Evolutionary conservation across 495 filamentous ascomycete genomes (phyloP).

Genomic region (Hypoxylon subgilvum): DNA sequence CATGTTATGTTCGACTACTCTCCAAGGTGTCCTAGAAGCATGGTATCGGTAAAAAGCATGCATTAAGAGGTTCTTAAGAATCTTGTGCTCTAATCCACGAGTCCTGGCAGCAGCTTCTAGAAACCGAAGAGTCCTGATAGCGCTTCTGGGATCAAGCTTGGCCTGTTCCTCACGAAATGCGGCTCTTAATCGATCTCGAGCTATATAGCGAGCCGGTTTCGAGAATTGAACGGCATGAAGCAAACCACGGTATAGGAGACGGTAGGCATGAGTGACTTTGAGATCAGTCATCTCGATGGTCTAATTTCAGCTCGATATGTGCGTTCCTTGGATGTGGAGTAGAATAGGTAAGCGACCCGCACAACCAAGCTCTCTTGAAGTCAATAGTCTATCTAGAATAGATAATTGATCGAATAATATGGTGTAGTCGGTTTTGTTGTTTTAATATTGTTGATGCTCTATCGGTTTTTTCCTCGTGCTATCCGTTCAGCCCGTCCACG

Average conservation of each 20-base stretch:
- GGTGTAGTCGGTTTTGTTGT: too few relatives aligned
- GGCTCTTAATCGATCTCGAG: slow-evolving; percentile 67
- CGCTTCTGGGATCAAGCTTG: slow-evolving; percentile 63
- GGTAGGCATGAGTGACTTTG: slow-evolving; percentile 75
- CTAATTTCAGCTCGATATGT: slow-evolving; percentile 7
- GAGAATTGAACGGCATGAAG: slow-evolving; percentile 83
- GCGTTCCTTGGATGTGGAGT: too few relatives aligned
- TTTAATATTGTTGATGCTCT: too few relatives aligned
- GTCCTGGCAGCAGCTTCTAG: slow-evolving; percentile 69
- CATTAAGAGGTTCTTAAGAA: slow-evolving; percentile 75
- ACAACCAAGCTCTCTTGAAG: not conserved
- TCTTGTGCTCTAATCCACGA: slow-evolving; percentile 76
- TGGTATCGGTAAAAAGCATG: slow-evolving; percentile 32
- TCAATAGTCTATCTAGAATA: too few relatives aligned
- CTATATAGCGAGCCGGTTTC: slow-evolving; percentile 71
- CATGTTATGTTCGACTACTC: not conserved
- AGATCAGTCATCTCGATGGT: slow-evolving; percentile 42
- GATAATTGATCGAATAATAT: too few relatives aligned
- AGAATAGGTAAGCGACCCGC: too few relatives aligned
- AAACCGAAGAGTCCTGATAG: slow-evolving; percentile 79
- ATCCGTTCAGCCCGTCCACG: too few relatives aligned
- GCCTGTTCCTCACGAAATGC: slow-evolving; percentile 69
- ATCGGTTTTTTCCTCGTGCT: too few relatives aligned
- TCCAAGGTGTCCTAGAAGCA: not conserved
- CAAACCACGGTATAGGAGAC: slow-evolving; percentile 72